These are phyloP conservation scores for Trapa bicornis DNA, from an alignment of 345 rosid species.

Conservation along the genomic window DNA sequence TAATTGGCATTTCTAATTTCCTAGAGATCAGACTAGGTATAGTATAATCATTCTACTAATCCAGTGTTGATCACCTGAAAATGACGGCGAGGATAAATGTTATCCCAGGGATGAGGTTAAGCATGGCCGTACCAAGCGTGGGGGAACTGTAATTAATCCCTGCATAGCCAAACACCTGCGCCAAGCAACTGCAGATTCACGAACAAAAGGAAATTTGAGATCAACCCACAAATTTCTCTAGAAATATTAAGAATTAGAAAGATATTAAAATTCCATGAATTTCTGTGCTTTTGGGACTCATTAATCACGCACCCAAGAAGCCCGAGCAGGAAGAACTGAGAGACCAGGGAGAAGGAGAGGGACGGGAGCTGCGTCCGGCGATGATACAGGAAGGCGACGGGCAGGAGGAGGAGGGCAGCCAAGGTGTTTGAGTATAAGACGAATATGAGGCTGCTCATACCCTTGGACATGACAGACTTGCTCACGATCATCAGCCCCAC, in stretches of 20 bases:
- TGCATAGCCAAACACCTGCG: constrained; percentile 24
- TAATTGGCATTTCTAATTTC: background rate
- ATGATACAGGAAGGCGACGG: constrained; percentile 35
- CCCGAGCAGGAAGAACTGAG: constrained; percentile 41
- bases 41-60: background rate
- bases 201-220: background rate
- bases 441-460: constrained; percentile 40
- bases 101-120: constrained; percentile 36
- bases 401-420: constrained; percentile 47
- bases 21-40: background rate
- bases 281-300: background rate
- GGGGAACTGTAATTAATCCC: constrained; percentile 43
- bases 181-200: constrained; percentile 16
- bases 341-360: constrained; percentile 24
- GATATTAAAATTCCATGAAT: constrained; percentile 1
- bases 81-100: constrained; percentile 36
- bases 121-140: constrained; percentile 38
- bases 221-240: background rate
- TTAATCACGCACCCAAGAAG: constrained; percentile 28
- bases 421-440: constrained; percentile 49
- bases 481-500: constrained; percentile 39
- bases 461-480: constrained; percentile 43
- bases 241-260: background rate
- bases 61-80: constrained; percentile 24
- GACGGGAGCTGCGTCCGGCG: constrained; percentile 42